Base-by-base conservation (phyloP, 441 rosid species). In the Isatis lusitanica region DNA sequence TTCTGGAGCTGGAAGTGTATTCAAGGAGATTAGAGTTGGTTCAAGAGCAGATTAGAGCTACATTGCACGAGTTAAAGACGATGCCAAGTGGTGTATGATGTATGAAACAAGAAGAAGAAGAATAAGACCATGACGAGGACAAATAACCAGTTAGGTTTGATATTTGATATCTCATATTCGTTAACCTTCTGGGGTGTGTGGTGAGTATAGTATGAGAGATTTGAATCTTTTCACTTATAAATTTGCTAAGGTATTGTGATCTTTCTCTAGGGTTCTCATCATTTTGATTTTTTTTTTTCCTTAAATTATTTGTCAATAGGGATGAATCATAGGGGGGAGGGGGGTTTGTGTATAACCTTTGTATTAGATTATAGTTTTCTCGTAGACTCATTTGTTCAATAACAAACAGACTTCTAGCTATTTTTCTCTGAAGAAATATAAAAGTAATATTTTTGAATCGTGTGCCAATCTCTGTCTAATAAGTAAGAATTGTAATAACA, bases 1-100 rank as follows among this genome's bases (percentile, higher is more conserved):
- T 95, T 56, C 72, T 92, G 84, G 98, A 95, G 81, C 81, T 95
- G 80, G 97, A 95, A 83, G 98, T 91, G 69, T 95, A 88, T 58
- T 85, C 93, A 2, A 92, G 88, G 81, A 80, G 99, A 69, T 75
- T 95, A 84, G 99, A 89, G 67, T 71, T 95, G 83, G 88, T 95
- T 66, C 98, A 95, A 84, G 97, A 92, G 36, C 96, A 92, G 80
- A 90, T 95, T 74, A 86, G 86, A 84, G 80, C 81, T 0, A 84
- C 87, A 12, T 60, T 94, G 86, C 86, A 88, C 63, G 98, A 94
- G 85, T 82, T 94, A 78, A 86, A 85, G 50, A 84, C 97, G 0
- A 82, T 73, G 71, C 73, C 76, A 12, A 71, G 73, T 71, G 88
- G 90, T 72, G 79, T 87, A 75, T 78, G 91, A 58, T 83, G 82